These are phyloP conservation scores for Lasiosphaeria ovina DNA, from an alignment of 495 filamentous ascomycete species.

Conservation along the genomic window DNA sequence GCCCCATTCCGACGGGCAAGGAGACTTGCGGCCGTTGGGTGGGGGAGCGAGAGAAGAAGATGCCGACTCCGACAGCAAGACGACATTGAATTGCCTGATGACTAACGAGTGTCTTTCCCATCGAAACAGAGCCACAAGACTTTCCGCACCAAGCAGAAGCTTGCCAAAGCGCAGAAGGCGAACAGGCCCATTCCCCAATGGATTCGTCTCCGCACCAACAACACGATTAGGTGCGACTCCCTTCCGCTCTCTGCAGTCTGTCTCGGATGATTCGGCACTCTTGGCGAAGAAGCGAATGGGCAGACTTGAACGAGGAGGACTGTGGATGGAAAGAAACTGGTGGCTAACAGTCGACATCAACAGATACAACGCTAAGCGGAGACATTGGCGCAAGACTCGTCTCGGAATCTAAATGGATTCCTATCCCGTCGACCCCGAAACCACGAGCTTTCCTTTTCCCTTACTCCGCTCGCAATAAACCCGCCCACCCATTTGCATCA, in stretches of 20 bases:
- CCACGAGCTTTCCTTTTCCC: slow-evolving; percentile 16
- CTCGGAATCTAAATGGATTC: slow-evolving; percentile 80
- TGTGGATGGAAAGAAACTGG: not conserved
- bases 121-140: slow-evolving; percentile 86
- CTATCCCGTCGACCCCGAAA: slow-evolving; percentile 31
- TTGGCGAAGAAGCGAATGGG: too few relatives aligned
- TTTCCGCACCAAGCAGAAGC: slow-evolving; percentile 99
- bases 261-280: too few relatives aligned
- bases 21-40: not conserved
- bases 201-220: slow-evolving; percentile 96
- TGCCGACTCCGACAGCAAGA: not conserved
- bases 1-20: not conserved
- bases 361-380: slow-evolving; percentile 99
- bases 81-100: not conserved
- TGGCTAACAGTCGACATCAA: slow-evolving; percentile 14
- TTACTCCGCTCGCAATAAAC: slow-evolving; percentile 4
- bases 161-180: slow-evolving; percentile 99
- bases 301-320: too few relatives aligned
- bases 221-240: slow-evolving; percentile 87
- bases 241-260: slow-evolving; percentile 2
- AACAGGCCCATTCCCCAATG: slow-evolving; percentile 99
- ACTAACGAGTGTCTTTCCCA: slow-evolving; percentile 17
- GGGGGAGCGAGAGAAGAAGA: not conserved
- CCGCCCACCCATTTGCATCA: not conserved
- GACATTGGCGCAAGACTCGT: slow-evolving; percentile 99